Evolutionary conservation across 1,284 basidiomycete genomes (phyloP).

Genomic region (Microbotryomycetes sp.): DNA sequence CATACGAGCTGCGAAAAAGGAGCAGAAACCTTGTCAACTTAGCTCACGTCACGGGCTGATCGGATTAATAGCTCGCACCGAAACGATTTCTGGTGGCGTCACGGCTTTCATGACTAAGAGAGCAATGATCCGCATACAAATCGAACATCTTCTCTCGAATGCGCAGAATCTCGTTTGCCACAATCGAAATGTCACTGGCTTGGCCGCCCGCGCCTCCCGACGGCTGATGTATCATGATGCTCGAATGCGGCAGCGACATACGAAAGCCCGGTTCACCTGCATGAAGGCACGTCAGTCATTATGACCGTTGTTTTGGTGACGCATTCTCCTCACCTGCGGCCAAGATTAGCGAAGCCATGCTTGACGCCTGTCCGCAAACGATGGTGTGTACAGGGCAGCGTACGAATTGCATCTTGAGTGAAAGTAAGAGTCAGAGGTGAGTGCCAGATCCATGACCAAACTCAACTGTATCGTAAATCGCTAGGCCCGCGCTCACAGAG

Average conservation of each 20-base stretch:
- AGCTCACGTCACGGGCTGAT: too few relatives aligned
- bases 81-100: conserved; percentile 64
- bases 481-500: conserved; percentile 83
- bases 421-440: too few relatives aligned
- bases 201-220: conserved; percentile 88
- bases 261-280: conserved; percentile 71
- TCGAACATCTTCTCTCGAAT: conserved; percentile 63
- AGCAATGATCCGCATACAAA: conserved; percentile 56
- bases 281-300: not conserved
- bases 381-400: conserved; percentile 89
- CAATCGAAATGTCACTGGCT: conserved; percentile 87
- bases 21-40: not conserved
- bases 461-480: conserved; percentile 85
- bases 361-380: conserved; percentile 83
- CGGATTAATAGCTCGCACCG: too few relatives aligned
- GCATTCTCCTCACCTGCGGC: conserved; percentile 74
- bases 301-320: too few relatives aligned
- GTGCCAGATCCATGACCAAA: too few relatives aligned
- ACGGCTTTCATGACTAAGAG: conserved; percentile 55
- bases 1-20: conserved; percentile 7
- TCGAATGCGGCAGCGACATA: conserved; percentile 80
- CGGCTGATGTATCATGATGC: conserved; percentile 95
- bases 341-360: conserved; percentile 84
- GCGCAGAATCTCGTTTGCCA: conserved; percentile 84
- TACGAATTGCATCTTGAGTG: conserved; percentile 60